A percentile compares a stretch with the other conserved stretches of the same genome.
phyloP scores from a whole-genome alignment of 108 stramenopile genomes.

The Nitzschia palea region DNA sequence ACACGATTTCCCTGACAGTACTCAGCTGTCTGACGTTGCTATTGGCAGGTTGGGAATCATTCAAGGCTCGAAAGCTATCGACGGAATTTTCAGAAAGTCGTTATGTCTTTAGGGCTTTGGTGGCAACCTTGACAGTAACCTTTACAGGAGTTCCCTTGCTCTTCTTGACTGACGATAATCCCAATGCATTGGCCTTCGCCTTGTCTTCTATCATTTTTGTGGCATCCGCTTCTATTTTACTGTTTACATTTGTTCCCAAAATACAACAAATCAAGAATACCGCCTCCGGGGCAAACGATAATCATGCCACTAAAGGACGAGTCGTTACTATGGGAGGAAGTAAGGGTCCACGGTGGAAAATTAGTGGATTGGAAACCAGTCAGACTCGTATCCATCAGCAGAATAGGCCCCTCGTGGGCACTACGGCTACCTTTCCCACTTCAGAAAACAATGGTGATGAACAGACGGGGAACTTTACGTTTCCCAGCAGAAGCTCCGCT shows the following conservation, averaged over 20 bases:
- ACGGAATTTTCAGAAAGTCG: constrained; percentile 53
- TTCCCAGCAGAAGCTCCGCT: background rate
- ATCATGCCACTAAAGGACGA: too few species aligned
- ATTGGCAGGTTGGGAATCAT: constrained; percentile 46
- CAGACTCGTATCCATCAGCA: background rate
- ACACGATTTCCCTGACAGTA: constrained; percentile 17
- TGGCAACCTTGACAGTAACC: constrained; percentile 15
- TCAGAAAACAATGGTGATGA: background rate
- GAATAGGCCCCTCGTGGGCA: background rate
- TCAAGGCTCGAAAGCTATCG: constrained; percentile 45
- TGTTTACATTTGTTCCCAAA: constrained; percentile 59
- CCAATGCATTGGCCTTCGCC: constrained; percentile 24
- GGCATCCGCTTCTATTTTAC: constrained; percentile 22
- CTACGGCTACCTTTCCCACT: background rate
- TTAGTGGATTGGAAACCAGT: background rate
- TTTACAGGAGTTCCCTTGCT: constrained; percentile 49
- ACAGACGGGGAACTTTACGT: background rate
- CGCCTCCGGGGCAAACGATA: background rate
- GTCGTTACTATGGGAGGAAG: background rate
- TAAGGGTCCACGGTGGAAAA: background rate
- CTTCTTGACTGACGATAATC: constrained; percentile 30
- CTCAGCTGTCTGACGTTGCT: constrained; percentile 31
- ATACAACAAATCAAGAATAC: constrained; percentile 11
- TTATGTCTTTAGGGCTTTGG: constrained; percentile 43
- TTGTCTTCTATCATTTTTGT: constrained; percentile 33